Percentiles rank a stretch among this genome's conserved stretches.
phyloP scores from a whole-genome alignment of 805 yeast species.

The Yamadazyma paraphyllophila region DNA sequence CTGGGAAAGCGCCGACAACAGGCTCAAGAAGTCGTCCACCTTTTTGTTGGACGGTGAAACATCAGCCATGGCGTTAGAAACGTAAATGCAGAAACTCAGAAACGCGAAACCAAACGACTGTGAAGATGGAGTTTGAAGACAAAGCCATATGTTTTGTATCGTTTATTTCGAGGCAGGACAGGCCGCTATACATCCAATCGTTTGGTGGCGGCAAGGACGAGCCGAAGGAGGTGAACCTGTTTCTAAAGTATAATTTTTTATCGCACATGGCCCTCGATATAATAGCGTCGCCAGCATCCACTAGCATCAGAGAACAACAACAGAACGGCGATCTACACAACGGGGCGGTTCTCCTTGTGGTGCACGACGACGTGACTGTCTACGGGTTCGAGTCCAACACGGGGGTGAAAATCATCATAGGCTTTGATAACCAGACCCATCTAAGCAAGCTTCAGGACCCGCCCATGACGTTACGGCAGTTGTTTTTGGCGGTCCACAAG shows the following conservation, averaged over 20 bases:
- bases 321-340: constrained; percentile 17
- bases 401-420: constrained; percentile 64
- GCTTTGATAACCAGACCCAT: constrained; percentile 27
- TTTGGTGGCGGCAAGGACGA: constrained; percentile 25
- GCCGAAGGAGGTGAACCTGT: constrained; percentile 34
- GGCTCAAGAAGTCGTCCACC: constrained; percentile 38
- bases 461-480: constrained; percentile 15
- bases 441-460: constrained; percentile 4
- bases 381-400: constrained; percentile 70
- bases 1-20: constrained; percentile 36
- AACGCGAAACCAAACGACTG: not conserved
- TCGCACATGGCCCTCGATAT: constrained; percentile 77
- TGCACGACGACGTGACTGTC: constrained; percentile 65
- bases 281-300: constrained; percentile 52
- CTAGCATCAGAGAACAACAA: constrained; percentile 38
- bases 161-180: constrained; percentile 55
- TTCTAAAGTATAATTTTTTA: constrained; percentile 63
- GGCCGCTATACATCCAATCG: constrained; percentile 60
- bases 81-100: not conserved
- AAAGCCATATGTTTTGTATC: constrained; percentile 50
- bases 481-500: constrained; percentile 44
- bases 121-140: constrained; percentile 10
- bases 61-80: not conserved
- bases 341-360: constrained; percentile 50
- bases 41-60: constrained; percentile 23